Percentiles rank a stretch among this genome's conserved stretches.
These are phyloP conservation scores for Tubosaeta sp. DNA, from an alignment of 768 basidiomycete genomes.

Conservation along the genomic window DNA sequence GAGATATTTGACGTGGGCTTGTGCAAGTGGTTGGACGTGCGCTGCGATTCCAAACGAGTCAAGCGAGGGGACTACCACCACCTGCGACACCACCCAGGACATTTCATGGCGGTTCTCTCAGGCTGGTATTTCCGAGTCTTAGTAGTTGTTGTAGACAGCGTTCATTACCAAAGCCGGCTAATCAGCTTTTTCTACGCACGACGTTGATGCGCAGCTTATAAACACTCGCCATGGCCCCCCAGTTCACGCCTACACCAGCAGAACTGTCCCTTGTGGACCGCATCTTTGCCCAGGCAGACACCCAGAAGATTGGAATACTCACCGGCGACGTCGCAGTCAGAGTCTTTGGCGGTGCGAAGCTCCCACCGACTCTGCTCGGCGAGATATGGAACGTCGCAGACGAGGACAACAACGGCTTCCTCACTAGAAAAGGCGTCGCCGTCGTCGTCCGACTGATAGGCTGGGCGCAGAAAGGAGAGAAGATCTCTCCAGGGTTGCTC, in stretches of 20 bases:
- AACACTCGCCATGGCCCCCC: constrained; percentile 33
- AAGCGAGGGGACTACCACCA: too few species aligned
- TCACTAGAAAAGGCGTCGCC: constrained; percentile 84
- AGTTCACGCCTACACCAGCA: constrained; percentile 43
- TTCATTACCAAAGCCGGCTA: background rate
- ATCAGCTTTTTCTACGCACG: background rate
- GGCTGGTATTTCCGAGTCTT: too few species aligned
- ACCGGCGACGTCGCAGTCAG: constrained; percentile 90
- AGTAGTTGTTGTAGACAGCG: too few species aligned
- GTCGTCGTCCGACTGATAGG: constrained; percentile 89
- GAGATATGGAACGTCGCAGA: constrained; percentile 95
- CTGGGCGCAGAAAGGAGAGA: constrained; percentile 85
- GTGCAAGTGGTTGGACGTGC: too few species aligned
- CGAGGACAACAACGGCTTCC: constrained; percentile 89
- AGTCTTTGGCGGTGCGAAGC: constrained; percentile 79
- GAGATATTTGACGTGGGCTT: too few species aligned
- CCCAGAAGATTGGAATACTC: constrained; percentile 76
- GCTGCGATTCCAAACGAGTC: too few species aligned
- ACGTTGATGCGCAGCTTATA: constrained; percentile 16
- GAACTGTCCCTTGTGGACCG: constrained; percentile 62
- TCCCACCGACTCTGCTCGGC: constrained; percentile 73
- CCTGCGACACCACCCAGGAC: too few species aligned
- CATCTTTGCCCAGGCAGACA: constrained; percentile 70
- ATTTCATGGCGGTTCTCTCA: too few species aligned
- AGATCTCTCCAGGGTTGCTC: constrained; percentile 55